Conservation (phyloP, 2,329 filamentous ascomycete species). For the Stagonosporopsis chrysanthemi region DNA sequence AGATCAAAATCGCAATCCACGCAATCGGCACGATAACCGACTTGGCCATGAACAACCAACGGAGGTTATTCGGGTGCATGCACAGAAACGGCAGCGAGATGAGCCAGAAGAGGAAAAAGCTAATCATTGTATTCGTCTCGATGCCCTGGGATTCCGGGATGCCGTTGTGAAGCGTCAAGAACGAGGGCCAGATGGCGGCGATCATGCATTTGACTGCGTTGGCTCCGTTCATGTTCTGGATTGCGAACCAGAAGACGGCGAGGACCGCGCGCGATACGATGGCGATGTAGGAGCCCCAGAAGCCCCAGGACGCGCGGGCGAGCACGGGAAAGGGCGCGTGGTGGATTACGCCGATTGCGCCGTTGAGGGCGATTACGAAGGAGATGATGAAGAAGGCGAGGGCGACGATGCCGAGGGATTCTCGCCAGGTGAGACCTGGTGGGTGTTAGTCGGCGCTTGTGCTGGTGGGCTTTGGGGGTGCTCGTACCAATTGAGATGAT, state of each 20-base stretch:
- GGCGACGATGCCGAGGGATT: conserved; percentile 62
- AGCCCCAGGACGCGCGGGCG: conserved; percentile 64
- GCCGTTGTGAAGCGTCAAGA: conserved; percentile 60
- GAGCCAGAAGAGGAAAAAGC: conserved; percentile 66
- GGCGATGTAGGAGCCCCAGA: conserved; percentile 64
- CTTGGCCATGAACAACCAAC: conserved; percentile 61
- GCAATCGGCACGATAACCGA: conserved; percentile 61
- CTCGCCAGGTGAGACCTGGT: conserved; percentile 61
- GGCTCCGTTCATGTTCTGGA: conserved; percentile 70
- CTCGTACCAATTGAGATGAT: conserved; percentile 49
- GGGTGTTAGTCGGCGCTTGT: neutral
- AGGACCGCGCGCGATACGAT: conserved; percentile 63
- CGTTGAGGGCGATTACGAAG: conserved; percentile 68
- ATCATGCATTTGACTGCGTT: conserved; percentile 61
- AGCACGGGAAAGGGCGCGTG: conserved; percentile 66
- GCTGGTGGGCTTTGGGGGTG: neutral
- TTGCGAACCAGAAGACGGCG: conserved; percentile 69
- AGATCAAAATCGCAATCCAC: conserved; percentile 69
- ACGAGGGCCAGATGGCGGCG: conserved; percentile 66
- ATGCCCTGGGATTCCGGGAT: conserved; percentile 62
- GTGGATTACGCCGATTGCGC: conserved; percentile 57
- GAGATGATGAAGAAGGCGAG: conserved; percentile 62
- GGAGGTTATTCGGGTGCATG: conserved; percentile 63
- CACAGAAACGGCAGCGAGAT: conserved; percentile 63
- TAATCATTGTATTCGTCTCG: conserved; percentile 63